These are phyloP conservation scores for Cryptosporidium bovis DNA, from an alignment of 169 alveolate genomes.

Conservation along the genomic window DNA sequence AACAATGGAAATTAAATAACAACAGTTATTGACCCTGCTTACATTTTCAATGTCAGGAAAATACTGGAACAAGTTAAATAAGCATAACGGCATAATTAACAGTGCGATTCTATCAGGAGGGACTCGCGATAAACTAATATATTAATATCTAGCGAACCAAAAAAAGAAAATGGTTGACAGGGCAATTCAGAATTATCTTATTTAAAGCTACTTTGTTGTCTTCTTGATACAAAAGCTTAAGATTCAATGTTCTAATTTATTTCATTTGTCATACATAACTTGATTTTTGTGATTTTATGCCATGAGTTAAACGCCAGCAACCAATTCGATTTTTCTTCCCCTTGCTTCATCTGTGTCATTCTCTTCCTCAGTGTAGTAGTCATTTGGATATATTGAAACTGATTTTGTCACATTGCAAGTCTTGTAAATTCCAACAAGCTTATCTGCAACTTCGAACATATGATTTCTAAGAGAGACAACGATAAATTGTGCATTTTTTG, in stretches of 20 bases:
- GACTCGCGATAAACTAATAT: no score
- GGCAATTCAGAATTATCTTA: not conserved
- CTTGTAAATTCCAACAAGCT: conserved; percentile 93
- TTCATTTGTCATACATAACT: no score
- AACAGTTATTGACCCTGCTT: not conserved
- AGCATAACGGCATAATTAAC: no score
- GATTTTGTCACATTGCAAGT: conserved; percentile 92
- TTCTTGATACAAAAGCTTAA: not conserved
- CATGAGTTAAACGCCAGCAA: no score
- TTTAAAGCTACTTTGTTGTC: not conserved
- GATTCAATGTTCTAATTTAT: no score
- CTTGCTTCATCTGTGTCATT: not conserved
- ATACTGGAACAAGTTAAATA: no score
- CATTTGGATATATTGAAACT: conserved; percentile 85
- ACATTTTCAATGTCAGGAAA: no score
- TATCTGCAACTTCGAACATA: conserved; percentile 95
- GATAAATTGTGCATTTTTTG: conserved; percentile 97
- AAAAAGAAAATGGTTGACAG: not conserved
- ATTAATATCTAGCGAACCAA: no score
- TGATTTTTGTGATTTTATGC: no score
- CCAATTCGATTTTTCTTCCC: not conserved
- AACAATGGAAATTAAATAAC: not conserved
- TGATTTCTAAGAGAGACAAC: conserved; percentile 95
- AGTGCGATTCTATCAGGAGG: no score
- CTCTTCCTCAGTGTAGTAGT: conserved; percentile 7